Evolutionary conservation across 306 rosid species (phyloP).

Genomic region (Vicia villosa): DNA sequence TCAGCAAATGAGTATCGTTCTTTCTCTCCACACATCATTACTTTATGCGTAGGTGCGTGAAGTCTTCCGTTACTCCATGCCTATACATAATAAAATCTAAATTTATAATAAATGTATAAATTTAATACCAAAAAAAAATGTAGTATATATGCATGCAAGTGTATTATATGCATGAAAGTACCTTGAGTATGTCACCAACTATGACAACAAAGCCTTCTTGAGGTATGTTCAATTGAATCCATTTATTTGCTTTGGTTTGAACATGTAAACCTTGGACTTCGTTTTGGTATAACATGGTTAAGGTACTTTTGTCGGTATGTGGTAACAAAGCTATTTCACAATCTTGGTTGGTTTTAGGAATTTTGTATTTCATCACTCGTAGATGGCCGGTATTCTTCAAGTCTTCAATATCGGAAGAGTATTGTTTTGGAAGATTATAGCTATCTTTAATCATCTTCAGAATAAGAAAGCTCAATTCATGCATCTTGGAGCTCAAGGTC

Average conservation of each 20-base stretch:
- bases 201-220: slow-evolving; percentile 37
- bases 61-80: slow-evolving; percentile 75
- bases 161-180: background rate
- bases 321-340: slow-evolving; percentile 31
- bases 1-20: slow-evolving; percentile 51
- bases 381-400: slow-evolving; percentile 30
- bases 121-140: no score
- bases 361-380: slow-evolving; percentile 53
- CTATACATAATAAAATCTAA: slow-evolving; percentile 29
- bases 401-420: slow-evolving; percentile 35
- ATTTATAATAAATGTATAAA: no score
- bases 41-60: slow-evolving; percentile 55
- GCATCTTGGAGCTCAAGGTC: slow-evolving; percentile 44
- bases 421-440: slow-evolving; percentile 48
- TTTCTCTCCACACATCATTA: slow-evolving; percentile 47
- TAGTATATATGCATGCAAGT: background rate
- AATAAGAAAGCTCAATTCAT: slow-evolving; percentile 35
- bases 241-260: slow-evolving; percentile 48
- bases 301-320: slow-evolving; percentile 54
- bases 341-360: slow-evolving; percentile 33
- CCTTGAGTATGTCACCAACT: slow-evolving; percentile 63
- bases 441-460: slow-evolving; percentile 53
- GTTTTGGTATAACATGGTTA: slow-evolving; percentile 55
- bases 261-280: slow-evolving; percentile 59
- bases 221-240: slow-evolving; percentile 51